Evolutionary conservation across 2,329 filamentous ascomycete species (phyloP).

Genomic region (Byssothecium circinans): DNA sequence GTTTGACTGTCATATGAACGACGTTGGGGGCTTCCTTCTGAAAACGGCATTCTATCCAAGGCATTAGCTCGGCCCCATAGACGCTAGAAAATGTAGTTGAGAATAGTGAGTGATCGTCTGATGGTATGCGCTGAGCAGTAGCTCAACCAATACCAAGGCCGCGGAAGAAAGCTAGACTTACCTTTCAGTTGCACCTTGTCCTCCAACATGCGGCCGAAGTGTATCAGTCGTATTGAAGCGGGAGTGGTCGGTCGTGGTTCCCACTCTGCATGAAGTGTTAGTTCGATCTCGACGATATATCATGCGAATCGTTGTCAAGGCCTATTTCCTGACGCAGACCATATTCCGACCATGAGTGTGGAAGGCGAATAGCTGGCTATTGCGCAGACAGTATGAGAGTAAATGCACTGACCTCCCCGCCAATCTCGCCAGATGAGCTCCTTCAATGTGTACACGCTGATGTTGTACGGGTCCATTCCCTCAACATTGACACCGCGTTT

Average conservation of each 20-base stretch:
- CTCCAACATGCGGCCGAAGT: constrained; percentile 86
- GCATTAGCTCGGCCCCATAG: neutral
- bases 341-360: neutral
- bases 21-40: constrained; percentile 75
- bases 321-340: neutral
- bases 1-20: constrained; percentile 92
- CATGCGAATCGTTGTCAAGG: neutral
- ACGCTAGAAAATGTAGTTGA: neutral
- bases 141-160: constrained; percentile 22
- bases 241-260: constrained; percentile 83
- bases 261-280: constrained; percentile 63
- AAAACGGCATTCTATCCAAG: constrained; percentile 71
- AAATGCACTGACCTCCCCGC: constrained; percentile 63
- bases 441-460: constrained; percentile 92
- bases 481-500: constrained; percentile 79
- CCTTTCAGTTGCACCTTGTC: constrained; percentile 84
- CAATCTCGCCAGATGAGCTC: constrained; percentile 92
- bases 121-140: constrained; percentile 15
- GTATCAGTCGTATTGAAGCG: constrained; percentile 86
- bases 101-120: constrained; percentile 7
- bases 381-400: neutral
- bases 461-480: constrained; percentile 78
- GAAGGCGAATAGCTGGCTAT: neutral
- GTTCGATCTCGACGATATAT: neutral
- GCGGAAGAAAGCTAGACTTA: constrained; percentile 50